Percentiles rank a stretch among this genome's conserved stretches.
phyloP scores from a whole-genome alignment of 768 basidiomycete genomes.

The Astraeus odoratus region DNA sequence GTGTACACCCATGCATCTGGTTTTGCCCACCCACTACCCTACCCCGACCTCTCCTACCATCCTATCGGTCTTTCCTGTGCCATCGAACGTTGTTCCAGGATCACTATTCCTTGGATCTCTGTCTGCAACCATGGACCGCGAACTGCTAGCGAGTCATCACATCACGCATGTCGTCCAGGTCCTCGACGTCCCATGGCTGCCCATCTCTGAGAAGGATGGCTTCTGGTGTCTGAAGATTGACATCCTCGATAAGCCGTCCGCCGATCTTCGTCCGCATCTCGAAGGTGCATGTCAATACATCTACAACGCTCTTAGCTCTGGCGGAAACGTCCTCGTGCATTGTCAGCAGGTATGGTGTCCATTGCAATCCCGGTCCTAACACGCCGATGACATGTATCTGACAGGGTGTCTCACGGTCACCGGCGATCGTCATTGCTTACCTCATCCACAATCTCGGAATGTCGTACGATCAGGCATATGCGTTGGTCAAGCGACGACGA shows the following conservation, averaged over 20 bases:
- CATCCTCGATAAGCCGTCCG: constrained; percentile 54
- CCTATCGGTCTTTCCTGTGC: constrained; percentile 9
- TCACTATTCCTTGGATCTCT: constrained; percentile 66
- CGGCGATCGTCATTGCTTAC: constrained; percentile 74
- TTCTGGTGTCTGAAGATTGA: constrained; percentile 58
- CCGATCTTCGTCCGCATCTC: constrained; percentile 61
- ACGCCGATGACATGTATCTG: constrained; percentile 3
- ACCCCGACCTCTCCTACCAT: constrained; percentile 13
- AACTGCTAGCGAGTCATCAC: constrained; percentile 41
- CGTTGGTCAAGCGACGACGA: constrained; percentile 55
- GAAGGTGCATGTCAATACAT: constrained; percentile 65
- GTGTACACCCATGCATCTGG: constrained; percentile 80
- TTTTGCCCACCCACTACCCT: constrained; percentile 39
- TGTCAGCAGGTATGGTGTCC: constrained; percentile 63
- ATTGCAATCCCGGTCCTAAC: not conserved
- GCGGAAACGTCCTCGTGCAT: constrained; percentile 67
- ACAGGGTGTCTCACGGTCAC: constrained; percentile 73
- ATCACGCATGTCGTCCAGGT: constrained; percentile 62
- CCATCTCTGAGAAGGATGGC: constrained; percentile 38
- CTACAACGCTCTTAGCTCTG: constrained; percentile 49
- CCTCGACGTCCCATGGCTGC: constrained; percentile 59
- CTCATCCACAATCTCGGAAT: constrained; percentile 69
- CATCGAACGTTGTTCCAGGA: constrained; percentile 29
- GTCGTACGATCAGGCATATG: constrained; percentile 60
- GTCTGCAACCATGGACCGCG: constrained; percentile 49